A percentile compares a stretch with the other conserved stretches of the same genome.
These are phyloP conservation scores for Urochloa ruziziensis DNA, from an alignment of 176 grass and related monocot genomes.

Conservation along the genomic window DNA sequence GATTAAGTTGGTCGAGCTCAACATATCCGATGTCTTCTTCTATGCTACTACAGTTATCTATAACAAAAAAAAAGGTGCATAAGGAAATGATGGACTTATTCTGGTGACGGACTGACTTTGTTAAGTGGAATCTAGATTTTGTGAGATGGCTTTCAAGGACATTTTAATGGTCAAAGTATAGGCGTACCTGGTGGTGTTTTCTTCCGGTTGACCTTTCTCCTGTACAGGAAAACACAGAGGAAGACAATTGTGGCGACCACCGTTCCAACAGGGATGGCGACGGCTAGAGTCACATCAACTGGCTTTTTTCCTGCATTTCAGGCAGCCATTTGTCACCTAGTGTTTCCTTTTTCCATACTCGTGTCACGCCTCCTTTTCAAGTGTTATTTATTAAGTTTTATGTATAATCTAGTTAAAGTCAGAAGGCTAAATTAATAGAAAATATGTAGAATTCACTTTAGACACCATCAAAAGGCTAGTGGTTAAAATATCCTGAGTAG, in stretches of 20 bases:
- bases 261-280: slow-evolving; percentile 5
- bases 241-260: not conserved
- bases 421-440: too few relatives aligned
- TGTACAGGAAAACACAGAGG: slow-evolving; percentile 9
- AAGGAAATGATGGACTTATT: too few relatives aligned
- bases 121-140: too few relatives aligned
- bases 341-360: not conserved
- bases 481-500: too few relatives aligned
- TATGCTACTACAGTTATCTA: not conserved
- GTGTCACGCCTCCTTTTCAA: too few relatives aligned
- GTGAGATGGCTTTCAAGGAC: too few relatives aligned
- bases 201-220: not conserved
- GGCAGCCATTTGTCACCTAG: not conserved
- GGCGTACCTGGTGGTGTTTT: not conserved
- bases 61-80: not conserved
- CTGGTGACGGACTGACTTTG: too few relatives aligned
- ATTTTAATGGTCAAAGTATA: too few relatives aligned
- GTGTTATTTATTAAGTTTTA: too few relatives aligned
- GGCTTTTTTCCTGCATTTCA: not conserved
- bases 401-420: too few relatives aligned
- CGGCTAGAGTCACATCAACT: not conserved
- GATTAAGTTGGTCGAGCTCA: slow-evolving; percentile 20
- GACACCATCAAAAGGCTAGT: too few relatives aligned
- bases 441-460: too few relatives aligned
- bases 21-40: not conserved